Evolutionary conservation across 2,329 filamentous ascomycete species (phyloP).

Genomic region (Talaromyces sp.): DNA sequence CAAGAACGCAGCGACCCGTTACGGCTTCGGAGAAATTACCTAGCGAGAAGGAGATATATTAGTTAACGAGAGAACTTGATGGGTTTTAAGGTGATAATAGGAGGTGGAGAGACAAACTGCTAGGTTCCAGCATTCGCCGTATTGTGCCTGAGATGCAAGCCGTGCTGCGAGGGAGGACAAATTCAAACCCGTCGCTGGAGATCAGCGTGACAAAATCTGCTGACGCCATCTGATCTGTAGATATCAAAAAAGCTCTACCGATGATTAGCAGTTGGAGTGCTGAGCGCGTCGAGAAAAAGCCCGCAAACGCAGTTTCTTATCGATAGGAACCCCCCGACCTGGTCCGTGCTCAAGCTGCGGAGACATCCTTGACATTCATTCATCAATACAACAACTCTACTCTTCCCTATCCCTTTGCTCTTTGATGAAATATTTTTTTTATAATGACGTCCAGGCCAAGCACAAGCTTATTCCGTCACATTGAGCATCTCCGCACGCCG

Average conservation of each 20-base stretch:
- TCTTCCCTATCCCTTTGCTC: not conserved
- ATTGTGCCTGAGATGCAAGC: conserved; percentile 60
- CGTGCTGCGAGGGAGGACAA: conserved; percentile 57
- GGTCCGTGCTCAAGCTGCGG: conserved; percentile 26
- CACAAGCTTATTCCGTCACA: not conserved
- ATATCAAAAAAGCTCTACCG: no score
- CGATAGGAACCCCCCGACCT: conserved; percentile 9
- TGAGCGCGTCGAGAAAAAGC: no score
- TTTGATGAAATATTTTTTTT: not conserved
- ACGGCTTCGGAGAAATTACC: conserved; percentile 59
- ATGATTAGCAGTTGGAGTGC: not conserved
- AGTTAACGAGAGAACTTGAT: not conserved
- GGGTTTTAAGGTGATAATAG: not conserved
- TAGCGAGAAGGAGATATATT: conserved; percentile 22
- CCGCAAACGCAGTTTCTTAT: not conserved
- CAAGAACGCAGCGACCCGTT: conserved; percentile 54
- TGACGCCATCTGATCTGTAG: not conserved
- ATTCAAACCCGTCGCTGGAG: conserved; percentile 62
- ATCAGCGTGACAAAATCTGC: conserved; percentile 60
- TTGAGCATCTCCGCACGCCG: not conserved
- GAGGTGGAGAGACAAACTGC: conserved; percentile 44
- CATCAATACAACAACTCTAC: not conserved
- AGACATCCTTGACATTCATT: not conserved
- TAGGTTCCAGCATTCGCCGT: conserved; percentile 59
- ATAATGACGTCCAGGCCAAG: not conserved